Percentiles rank a stretch among this genome's conserved stretches.
Evolutionary conservation across 2,329 filamentous ascomycete genomes (phyloP).

Genomic region (Botryotinia narcissicola): DNA sequence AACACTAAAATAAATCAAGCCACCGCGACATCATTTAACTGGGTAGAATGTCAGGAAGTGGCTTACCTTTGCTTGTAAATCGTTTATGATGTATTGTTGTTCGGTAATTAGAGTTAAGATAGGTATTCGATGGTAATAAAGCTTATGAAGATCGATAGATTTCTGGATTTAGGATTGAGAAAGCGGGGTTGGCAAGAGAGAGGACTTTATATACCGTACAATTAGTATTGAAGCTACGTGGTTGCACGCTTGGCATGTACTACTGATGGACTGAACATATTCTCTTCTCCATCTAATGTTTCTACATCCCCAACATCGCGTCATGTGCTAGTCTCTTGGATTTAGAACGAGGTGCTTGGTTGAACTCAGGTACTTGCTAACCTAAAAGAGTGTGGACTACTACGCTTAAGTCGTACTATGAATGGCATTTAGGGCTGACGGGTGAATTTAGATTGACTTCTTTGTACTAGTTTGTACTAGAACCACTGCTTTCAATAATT

Average conservation of each 20-base stretch:
- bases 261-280: neutral
- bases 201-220: neutral
- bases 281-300: neutral
- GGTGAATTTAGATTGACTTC: neutral
- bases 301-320: neutral
- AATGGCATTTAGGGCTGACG: neutral
- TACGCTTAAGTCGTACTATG: neutral
- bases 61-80: neutral
- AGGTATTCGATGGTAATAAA: neutral
- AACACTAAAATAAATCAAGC: neutral
- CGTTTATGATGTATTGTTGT: neutral
- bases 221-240: rapidly evolving
- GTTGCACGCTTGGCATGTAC: neutral
- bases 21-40: neutral
- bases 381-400: neutral
- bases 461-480: neutral
- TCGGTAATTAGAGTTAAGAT: neutral
- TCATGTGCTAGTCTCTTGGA: neutral
- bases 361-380: neutral
- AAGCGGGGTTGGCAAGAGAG: neutral
- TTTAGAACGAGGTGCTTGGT: neutral
- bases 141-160: neutral
- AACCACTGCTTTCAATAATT: neutral
- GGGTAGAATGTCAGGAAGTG: neutral
- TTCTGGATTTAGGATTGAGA: neutral